Base-by-base conservation (phyloP, 257 asterid species). In the Solanum neorickii region DNA sequence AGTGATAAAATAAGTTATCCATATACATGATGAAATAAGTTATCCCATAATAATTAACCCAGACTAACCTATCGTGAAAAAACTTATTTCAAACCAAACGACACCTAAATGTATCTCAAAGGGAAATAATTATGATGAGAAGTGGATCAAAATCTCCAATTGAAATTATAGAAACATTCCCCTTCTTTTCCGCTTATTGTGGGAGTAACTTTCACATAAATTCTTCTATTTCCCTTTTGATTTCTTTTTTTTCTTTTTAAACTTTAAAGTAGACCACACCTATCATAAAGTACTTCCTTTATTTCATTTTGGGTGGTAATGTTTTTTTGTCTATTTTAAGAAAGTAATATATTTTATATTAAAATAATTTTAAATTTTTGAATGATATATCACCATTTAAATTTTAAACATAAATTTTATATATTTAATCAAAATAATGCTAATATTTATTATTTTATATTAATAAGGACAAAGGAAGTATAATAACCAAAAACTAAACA, bases 1-100 rank as follows among this genome's bases (percentile, higher is more conserved):
- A 37, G 2, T 37, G 0, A 37, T 37, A 0, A 0, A 37, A 37
- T 37, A 37, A 37, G 0, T 37, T 37, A 5, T 5, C 0, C 39
- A 37, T 37, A 37, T 37, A 1, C 0, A 1, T 37, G 7, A 0
- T 37, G 7, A 0, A 1, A 37, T 37, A 37, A 37, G 39, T 37
- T 37, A 37, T 37, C 1, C 0, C 39, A 37, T 6, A 6, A 37
- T 37, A 5, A 37, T 6, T 37, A 37, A 37, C 0, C 7, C 7
- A 37, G 7, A 6, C 1, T 37, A 37, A 37, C 7, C 1, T 35
- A 35, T 5, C 37, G 0, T 35, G 7, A 4, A 35, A 35, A 4
- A 35, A 35, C 37, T 4, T 35, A 35, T 35, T 35, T 35, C 7
- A 5, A 35, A 35, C 39, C 7, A 35, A 35, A 35, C 7, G 7